Evolutionary conservation across 73 alveolate species (phyloP).

Genomic region (Halteria grandinella): DNA sequence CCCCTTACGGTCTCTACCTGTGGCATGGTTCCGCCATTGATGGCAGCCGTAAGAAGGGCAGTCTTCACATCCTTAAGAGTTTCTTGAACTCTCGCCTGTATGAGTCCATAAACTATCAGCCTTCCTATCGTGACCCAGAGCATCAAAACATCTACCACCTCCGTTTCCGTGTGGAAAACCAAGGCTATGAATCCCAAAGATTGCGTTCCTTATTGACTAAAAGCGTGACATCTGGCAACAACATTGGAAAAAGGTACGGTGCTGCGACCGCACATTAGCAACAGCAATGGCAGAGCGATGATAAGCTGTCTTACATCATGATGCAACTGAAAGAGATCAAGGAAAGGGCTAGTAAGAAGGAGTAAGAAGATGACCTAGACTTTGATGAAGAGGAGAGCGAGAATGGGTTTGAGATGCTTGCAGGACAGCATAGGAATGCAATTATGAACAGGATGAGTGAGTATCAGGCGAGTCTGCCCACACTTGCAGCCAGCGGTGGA

Average conservation of each 20-base stretch:
- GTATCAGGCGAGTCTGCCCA: too few species aligned
- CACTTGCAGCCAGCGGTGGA: too few species aligned
- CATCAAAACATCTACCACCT: neutral
- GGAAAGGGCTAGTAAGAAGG: slow-evolving; percentile 15
- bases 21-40: slow-evolving; percentile 50
- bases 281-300: too few species aligned
- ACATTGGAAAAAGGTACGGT: too few species aligned
- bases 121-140: slow-evolving; percentile 49
- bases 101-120: slow-evolving; percentile 43
- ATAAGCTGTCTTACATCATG: slow-evolving; percentile 17
- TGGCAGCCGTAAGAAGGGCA: slow-evolving; percentile 2
- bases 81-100: slow-evolving; percentile 24
- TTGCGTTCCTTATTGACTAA: slow-evolving; percentile 27
- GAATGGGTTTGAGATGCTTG: too few species aligned
- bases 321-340: slow-evolving; percentile 3
- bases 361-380: too few species aligned
- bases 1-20: slow-evolving; percentile 32
- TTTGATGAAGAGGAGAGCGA: slow-evolving; percentile 13
- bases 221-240: too few species aligned
- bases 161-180: slow-evolving; percentile 19
- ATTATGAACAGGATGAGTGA: too few species aligned
- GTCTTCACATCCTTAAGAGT: slow-evolving; percentile 20
- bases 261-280: too few species aligned
- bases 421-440: too few species aligned
- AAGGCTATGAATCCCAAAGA: slow-evolving; percentile 45